Percentiles rank a stretch among this genome's conserved stretches.
phyloP scores from a whole-genome alignment of 495 filamentous ascomycete genomes.

The Penicillium bialowiezense region DNA sequence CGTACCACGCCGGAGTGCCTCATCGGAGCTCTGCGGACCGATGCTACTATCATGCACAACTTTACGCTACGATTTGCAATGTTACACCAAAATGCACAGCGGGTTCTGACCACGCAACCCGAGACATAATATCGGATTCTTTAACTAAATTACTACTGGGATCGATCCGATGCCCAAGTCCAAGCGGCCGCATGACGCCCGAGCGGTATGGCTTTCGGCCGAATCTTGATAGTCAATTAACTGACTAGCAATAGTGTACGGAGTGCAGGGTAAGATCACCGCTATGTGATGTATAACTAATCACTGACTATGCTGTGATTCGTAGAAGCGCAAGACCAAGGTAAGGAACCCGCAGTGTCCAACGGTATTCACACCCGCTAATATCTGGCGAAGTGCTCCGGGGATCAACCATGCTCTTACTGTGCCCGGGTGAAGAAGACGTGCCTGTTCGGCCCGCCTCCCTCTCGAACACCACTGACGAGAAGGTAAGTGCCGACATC shows the following conservation, averaged over 20 bases:
- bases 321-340: no score
- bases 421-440: conserved; percentile 18
- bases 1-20: background rate
- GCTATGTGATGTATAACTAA: no score
- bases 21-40: background rate
- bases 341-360: no score
- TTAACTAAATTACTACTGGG: no score
- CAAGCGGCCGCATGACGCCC: background rate
- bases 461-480: conserved; percentile 21
- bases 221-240: background rate
- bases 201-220: background rate
- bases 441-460: conserved; percentile 16
- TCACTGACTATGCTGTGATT: no score
- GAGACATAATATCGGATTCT: background rate
- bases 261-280: conserved; percentile 20
- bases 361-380: no score
- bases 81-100: background rate
- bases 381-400: conserved; percentile 9
- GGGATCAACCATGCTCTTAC: conserved; percentile 15
- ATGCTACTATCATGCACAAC: background rate
- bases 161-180: background rate
- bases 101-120: background rate
- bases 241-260: conserved; percentile 9
- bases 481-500: conserved; percentile 7
- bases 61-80: background rate